Evolutionary conservation across 176 grass and related monocot species (phyloP).

Genomic region (Elaeis guineensis): DNA sequence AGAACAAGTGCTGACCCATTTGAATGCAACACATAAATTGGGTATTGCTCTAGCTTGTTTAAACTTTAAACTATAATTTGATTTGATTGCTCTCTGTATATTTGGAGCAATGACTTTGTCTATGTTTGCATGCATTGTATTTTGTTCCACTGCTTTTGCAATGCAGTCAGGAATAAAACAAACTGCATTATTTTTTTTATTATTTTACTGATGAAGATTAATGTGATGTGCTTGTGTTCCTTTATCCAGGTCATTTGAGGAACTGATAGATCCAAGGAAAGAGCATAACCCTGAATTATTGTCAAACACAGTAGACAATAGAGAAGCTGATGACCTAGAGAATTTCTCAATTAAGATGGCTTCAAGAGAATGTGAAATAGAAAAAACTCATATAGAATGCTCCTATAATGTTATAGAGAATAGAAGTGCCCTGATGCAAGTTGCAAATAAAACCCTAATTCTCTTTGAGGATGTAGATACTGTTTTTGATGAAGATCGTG

Average conservation of each 20-base stretch:
- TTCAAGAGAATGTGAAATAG: conserved; percentile 5
- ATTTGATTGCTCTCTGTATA: too few relatives aligned
- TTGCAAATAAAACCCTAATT: conserved; percentile 68
- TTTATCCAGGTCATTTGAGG: conserved; percentile 57
- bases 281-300: conserved; percentile 20
- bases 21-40: too few relatives aligned
- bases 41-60: too few relatives aligned
- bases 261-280: conserved; percentile 24
- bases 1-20: too few relatives aligned
- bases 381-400: conserved; percentile 23
- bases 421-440: conserved; percentile 36
- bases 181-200: too few relatives aligned
- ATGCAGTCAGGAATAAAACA: too few relatives aligned
- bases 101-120: too few relatives aligned
- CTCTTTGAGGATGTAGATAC: conserved; percentile 95
- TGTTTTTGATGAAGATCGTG: conserved; percentile 84
- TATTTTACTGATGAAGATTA: not conserved
- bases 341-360: not conserved
- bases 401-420: conserved; percentile 15
- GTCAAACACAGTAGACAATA: conserved; percentile 26
- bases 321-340: conserved; percentile 18
- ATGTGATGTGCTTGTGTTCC: conserved; percentile 6
- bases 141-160: too few relatives aligned
- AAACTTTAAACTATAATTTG: too few relatives aligned
- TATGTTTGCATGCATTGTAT: too few relatives aligned